Percentiles rank a stretch among this genome's conserved stretches.
phyloP scores from a whole-genome alignment of 306 rosid genomes.

The Lotus japonicus region DNA sequence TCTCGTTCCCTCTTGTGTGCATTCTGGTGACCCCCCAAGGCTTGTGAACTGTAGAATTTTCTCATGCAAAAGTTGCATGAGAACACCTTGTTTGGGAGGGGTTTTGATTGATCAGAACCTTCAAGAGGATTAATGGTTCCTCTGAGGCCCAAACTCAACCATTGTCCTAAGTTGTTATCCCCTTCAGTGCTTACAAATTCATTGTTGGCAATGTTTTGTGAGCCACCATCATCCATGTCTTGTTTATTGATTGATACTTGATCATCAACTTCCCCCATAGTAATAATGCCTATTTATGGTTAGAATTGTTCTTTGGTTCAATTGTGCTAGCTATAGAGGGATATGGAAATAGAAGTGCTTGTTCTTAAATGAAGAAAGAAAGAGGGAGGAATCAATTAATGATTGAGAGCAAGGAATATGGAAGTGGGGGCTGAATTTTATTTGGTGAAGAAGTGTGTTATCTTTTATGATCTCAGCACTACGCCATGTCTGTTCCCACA shows the following conservation, averaged over 20 bases:
- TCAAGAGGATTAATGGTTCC: neutral
- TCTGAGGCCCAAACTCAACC: slow-evolving; percentile 59
- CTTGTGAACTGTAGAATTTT: slow-evolving; percentile 69
- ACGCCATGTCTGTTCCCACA: slow-evolving; percentile 38
- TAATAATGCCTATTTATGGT: neutral
- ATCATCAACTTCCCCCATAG: slow-evolving; percentile 21
- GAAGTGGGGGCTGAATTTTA: slow-evolving; percentile 34
- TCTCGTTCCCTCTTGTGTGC: slow-evolving; percentile 80
- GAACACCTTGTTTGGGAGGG: slow-evolving; percentile 36
- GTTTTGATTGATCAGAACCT: slow-evolving; percentile 26
- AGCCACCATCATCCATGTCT: slow-evolving; percentile 15
- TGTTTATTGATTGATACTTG: slow-evolving; percentile 17
- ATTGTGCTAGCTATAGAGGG: neutral
- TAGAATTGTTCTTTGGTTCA: neutral
- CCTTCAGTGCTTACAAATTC: neutral
- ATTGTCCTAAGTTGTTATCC: slow-evolving; percentile 37
- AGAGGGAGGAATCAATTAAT: neutral
- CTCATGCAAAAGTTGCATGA: slow-evolving; percentile 75
- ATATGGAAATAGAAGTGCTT: slow-evolving; percentile 4
- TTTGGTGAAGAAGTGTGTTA: slow-evolving; percentile 12
- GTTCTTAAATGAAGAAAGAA: slow-evolving; percentile 31
- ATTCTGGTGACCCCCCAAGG: slow-evolving; percentile 78
- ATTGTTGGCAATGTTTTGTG: neutral
- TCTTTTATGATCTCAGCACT: slow-evolving; percentile 24
- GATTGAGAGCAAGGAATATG: slow-evolving; percentile 15